phyloP scores from a whole-genome alignment of 2,329 filamentous ascomycete species.

The Aspergillus neoniger region DNA sequence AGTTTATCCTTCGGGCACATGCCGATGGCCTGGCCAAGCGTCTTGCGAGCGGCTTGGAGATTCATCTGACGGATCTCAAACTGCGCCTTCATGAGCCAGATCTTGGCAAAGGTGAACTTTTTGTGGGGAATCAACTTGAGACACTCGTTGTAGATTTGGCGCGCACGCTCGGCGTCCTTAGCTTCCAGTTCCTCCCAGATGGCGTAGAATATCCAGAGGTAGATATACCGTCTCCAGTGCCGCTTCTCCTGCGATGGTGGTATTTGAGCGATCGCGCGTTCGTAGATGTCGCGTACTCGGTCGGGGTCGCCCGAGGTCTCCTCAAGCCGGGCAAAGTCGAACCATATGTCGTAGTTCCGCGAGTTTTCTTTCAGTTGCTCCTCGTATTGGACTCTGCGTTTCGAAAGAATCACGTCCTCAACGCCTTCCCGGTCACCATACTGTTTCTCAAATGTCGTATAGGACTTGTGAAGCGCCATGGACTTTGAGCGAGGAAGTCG shows the following conservation, averaged over 20 bases:
- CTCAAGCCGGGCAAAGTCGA: slow-evolving; percentile 89
- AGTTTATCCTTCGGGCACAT: slow-evolving; percentile 96
- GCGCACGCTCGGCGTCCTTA: slow-evolving; percentile 73
- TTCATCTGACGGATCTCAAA: slow-evolving; percentile 90
- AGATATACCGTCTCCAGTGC: slow-evolving; percentile 96
- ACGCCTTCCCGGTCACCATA: slow-evolving; percentile 92
- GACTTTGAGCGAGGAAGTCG: slow-evolving; percentile 86
- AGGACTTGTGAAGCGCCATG: slow-evolving; percentile 82
- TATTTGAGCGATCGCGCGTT: slow-evolving; percentile 91
- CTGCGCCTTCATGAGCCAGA: slow-evolving; percentile 91
- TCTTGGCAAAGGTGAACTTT: slow-evolving; percentile 94
- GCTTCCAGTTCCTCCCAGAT: slow-evolving; percentile 90
- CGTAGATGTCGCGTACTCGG: slow-evolving; percentile 87
- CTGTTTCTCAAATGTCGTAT: slow-evolving; percentile 98
- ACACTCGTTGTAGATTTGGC: slow-evolving; percentile 89
- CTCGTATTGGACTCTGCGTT: slow-evolving; percentile 89
- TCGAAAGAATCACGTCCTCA: slow-evolving; percentile 93
- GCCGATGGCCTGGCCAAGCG: slow-evolving; percentile 84
- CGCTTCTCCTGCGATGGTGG: slow-evolving; percentile 95
- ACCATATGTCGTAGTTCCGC: slow-evolving; percentile 97
- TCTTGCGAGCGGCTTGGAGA: slow-evolving; percentile 78
- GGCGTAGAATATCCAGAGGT: slow-evolving; percentile 97
- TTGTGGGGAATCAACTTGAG: slow-evolving; percentile 89
- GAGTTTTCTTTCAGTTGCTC: slow-evolving; percentile 90
- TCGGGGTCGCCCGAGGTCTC: slow-evolving; percentile 81